Evolutionary conservation across 495 filamentous ascomycete genomes (phyloP).

Genomic region (Evernia prunastri): DNA sequence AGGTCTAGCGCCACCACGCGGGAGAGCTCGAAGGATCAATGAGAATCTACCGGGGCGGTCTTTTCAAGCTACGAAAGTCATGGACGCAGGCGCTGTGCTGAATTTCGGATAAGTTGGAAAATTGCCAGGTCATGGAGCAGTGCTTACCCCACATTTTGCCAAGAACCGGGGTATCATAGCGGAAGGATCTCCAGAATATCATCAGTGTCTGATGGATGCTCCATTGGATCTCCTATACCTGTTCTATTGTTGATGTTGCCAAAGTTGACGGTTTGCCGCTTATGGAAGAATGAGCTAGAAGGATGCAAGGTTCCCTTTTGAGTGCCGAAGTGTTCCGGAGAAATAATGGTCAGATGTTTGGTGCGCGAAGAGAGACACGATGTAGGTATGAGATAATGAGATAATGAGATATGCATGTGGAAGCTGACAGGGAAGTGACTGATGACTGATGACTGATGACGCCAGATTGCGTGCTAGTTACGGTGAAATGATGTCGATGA

Average conservation of each 20-base stretch:
- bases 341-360: background rate
- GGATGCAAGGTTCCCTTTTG: too few relatives aligned
- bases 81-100: background rate
- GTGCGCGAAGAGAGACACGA: background rate
- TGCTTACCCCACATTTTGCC: background rate
- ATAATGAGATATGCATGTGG: too few relatives aligned
- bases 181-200: background rate
- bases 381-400: too few relatives aligned
- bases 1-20: background rate
- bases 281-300: background rate
- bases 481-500: too few relatives aligned
- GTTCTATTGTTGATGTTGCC: background rate
- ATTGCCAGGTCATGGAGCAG: background rate
- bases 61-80: too few relatives aligned
- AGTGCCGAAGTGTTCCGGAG: background rate
- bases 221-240: background rate
- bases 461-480: slow-evolving; percentile 6
- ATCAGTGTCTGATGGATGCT: background rate
- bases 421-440: too few relatives aligned
- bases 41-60: background rate
- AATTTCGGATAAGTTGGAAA: background rate
- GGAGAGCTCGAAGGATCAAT: background rate
- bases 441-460: background rate
- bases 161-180: background rate
- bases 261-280: background rate